Conservation (phyloP, 2,329 filamentous ascomycete species). For the Colletotrichum phormii region DNA sequence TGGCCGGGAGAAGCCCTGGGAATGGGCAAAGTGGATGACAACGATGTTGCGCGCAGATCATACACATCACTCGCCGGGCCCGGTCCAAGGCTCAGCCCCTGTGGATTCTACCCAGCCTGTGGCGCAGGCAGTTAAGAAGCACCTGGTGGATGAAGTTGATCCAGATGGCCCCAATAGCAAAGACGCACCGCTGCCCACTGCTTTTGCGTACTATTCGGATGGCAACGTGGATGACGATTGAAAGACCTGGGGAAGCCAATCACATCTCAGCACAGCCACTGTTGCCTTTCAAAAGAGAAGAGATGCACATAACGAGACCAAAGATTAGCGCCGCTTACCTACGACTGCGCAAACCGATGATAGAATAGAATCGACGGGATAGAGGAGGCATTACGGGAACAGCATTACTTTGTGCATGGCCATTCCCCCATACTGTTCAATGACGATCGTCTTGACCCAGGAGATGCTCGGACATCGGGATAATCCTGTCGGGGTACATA, state of each 20-base stretch:
- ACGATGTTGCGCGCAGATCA: slow-evolving; percentile 48
- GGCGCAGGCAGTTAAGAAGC: slow-evolving; percentile 30
- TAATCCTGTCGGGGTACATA: neutral
- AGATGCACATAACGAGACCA: neutral
- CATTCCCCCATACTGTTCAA: too few relatives aligned
- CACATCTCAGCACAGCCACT: neutral
- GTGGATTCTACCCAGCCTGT: slow-evolving; percentile 1
- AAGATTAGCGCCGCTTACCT: neutral
- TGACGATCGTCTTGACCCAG: neutral
- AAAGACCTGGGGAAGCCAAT: neutral
- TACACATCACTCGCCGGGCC: neutral
- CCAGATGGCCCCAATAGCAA: slow-evolving; percentile 42
- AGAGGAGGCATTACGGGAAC: neutral
- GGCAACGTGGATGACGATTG: slow-evolving; percentile 23
- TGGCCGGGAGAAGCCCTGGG: slow-evolving; percentile 72
- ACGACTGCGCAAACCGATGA: neutral
- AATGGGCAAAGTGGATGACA: slow-evolving; percentile 81
- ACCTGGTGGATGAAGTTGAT: slow-evolving; percentile 40
- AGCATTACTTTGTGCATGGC: neutral
- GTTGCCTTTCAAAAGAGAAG: neutral
- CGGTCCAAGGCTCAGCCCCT: neutral
- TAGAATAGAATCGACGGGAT: neutral
- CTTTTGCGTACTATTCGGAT: slow-evolving; percentile 52
- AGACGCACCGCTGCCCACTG: slow-evolving; percentile 43
- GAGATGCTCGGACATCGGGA: neutral